A percentile compares a stretch with the other conserved stretches of the same genome.
These are phyloP conservation scores for Fusarium sp. DNA, from an alignment of 2,329 filamentous ascomycete species.

Conservation along the genomic window DNA sequence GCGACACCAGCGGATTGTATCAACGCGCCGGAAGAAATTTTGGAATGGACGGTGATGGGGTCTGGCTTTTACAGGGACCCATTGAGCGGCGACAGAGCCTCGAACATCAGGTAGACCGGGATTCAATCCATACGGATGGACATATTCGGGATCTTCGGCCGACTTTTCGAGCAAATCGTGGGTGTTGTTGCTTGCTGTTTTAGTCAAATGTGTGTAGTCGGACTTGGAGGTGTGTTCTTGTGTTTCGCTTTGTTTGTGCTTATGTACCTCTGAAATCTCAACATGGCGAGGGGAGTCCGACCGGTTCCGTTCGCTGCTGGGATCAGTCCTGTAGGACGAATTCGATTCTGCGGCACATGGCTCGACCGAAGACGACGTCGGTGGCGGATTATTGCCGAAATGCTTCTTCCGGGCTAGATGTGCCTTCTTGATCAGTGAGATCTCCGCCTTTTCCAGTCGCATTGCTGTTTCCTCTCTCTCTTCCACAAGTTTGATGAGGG, in stretches of 20 bases:
- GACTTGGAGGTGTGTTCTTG: conserved; percentile 25
- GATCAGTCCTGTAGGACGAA: conserved; percentile 25
- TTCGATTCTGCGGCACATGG: conserved; percentile 25
- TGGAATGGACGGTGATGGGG: conserved; percentile 78
- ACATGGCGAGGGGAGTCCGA: conserved; percentile 11
- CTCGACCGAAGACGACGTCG: conserved; percentile 23
- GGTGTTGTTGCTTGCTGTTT: conserved; percentile 1
- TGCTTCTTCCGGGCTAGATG: conserved; percentile 77
- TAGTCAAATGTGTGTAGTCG: conserved; percentile 28
- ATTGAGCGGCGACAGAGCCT: conserved; percentile 74
- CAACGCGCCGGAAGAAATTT: conserved; percentile 86
- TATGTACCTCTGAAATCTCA: conserved; percentile 9
- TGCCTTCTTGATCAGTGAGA: conserved; percentile 83
- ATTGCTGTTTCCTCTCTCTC: conserved; percentile 83
- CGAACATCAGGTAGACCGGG: conserved; percentile 55
- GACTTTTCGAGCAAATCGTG: conserved; percentile 38
- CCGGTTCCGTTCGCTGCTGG: conserved; percentile 23
- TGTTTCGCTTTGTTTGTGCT: neutral
- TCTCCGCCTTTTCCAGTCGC: conserved; percentile 87
- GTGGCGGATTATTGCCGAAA: conserved; percentile 10
- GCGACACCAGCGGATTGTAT: conserved; percentile 92
- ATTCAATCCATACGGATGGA: conserved; percentile 54
- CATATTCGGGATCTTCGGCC: conserved; percentile 51
- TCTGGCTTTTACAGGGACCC: conserved; percentile 78
- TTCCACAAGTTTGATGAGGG: conserved; percentile 83